Evolutionary conservation across 371 early-diverging fungal genomes (phyloP).

Genomic region (Nosema muscidifuracis): DNA sequence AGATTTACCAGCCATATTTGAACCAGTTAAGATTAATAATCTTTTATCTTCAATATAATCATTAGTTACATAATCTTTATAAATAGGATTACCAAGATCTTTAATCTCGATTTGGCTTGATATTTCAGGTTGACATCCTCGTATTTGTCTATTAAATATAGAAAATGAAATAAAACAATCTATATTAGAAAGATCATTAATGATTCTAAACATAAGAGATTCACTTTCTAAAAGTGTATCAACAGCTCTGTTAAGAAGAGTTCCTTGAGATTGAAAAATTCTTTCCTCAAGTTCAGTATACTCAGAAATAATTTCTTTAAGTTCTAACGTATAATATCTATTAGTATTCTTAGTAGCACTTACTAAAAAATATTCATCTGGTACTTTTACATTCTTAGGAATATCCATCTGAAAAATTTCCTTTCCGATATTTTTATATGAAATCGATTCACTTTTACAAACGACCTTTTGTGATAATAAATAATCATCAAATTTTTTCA

Average conservation of each 20-base stretch:
- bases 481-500: slow-evolving; percentile 43
- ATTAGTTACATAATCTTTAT: slow-evolving; percentile 79
- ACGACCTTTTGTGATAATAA: slow-evolving; percentile 23
- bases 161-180: slow-evolving; percentile 80
- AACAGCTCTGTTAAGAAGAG: slow-evolving; percentile 37
- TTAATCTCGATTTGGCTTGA: slow-evolving; percentile 70
- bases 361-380: slow-evolving; percentile 70
- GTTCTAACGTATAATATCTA: slow-evolving; percentile 74
- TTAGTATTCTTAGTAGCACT: slow-evolving; percentile 68
- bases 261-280: slow-evolving; percentile 60
- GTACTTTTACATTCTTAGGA: slow-evolving; percentile 69
- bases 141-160: slow-evolving; percentile 65
- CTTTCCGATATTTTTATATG: slow-evolving; percentile 80
- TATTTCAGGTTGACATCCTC: slow-evolving; percentile 57
- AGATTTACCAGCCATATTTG: slow-evolving; percentile 91
- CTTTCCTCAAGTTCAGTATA: slow-evolving; percentile 76
- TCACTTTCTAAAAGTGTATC: slow-evolving; percentile 18
- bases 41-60: slow-evolving; percentile 66
- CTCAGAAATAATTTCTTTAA: slow-evolving; percentile 67
- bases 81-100: slow-evolving; percentile 51
- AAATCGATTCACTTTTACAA: slow-evolving; percentile 3
- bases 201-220: slow-evolving; percentile 66
- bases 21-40: slow-evolving; percentile 89
- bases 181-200: slow-evolving; percentile 71
- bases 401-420: slow-evolving; percentile 86